These are phyloP conservation scores for Colletotrichum liaoningense DNA, from an alignment of 2,329 filamentous ascomycete genomes.

Conservation along the genomic window DNA sequence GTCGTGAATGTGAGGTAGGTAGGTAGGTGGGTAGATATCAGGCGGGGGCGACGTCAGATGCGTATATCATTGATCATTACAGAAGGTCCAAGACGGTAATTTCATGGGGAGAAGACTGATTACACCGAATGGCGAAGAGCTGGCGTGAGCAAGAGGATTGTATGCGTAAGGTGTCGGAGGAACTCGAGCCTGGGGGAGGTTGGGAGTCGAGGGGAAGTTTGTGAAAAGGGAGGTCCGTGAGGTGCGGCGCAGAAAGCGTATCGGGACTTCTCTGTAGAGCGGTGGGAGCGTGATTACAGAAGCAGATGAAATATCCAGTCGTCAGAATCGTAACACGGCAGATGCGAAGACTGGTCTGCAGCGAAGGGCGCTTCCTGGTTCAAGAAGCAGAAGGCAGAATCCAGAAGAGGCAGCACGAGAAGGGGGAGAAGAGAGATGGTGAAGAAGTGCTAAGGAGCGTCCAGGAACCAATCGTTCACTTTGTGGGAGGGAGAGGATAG, in stretches of 20 bases:
- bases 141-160: conserved; percentile 11
- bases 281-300: conserved; percentile 14
- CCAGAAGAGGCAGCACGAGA: conserved; percentile 5
- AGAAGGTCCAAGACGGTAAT: conserved; percentile 24
- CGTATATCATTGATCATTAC: conserved; percentile 38
- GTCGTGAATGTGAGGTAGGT: conserved; percentile 19
- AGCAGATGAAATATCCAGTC: conserved; percentile 6
- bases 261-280: neutral
- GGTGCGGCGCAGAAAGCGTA: conserved; percentile 9
- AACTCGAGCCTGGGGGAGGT: conserved; percentile 11
- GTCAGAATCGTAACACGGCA: conserved; percentile 16
- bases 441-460: conserved; percentile 18
- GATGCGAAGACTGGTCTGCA: conserved; percentile 4
- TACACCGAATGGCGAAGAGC: conserved; percentile 12
- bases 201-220: conserved; percentile 21
- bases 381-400: conserved; percentile 1
- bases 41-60: conserved; percentile 29
- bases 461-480: conserved; percentile 17
- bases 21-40: conserved; percentile 4
- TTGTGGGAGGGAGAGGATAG: conserved; percentile 4
- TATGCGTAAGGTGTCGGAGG: neutral
- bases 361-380: neutral
- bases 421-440: neutral
- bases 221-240: conserved; percentile 23
- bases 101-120: conserved; percentile 21